Percentiles rank a stretch among this genome's conserved stretches.
Conservation (phyloP, 2,329 filamentous ascomycete species). For the Ophiocordyceps camponoti-rufipedis region DNA sequence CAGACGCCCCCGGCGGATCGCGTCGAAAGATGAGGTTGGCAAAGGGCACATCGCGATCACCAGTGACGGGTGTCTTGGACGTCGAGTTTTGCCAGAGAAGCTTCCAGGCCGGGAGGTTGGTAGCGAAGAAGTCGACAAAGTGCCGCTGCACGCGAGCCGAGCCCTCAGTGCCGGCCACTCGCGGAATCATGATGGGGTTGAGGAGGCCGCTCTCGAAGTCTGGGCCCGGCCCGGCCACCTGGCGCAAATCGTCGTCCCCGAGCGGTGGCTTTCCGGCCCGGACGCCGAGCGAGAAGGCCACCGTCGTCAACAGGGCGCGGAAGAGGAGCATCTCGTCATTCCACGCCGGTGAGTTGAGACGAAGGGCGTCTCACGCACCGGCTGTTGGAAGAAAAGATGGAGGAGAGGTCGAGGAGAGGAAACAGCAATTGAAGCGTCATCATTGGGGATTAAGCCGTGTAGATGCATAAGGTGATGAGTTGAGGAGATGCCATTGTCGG, state of each 20-base stretch:
- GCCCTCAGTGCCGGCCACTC: slow-evolving; percentile 74
- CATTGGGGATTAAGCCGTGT: too few relatives aligned
- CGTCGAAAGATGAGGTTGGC: slow-evolving; percentile 70
- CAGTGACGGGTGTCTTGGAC: slow-evolving; percentile 58
- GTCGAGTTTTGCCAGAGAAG: slow-evolving; percentile 83
- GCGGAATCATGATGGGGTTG: slow-evolving; percentile 69
- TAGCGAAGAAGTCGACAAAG: slow-evolving; percentile 66
- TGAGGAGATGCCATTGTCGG: too few relatives aligned
- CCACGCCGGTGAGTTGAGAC: background rate
- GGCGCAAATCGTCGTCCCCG: slow-evolving; percentile 55
- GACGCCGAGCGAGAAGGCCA: slow-evolving; percentile 3
- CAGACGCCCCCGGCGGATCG: slow-evolving; percentile 65
- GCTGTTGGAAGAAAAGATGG: background rate
- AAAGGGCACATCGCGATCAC: slow-evolving; percentile 58
- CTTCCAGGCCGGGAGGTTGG: slow-evolving; percentile 59
- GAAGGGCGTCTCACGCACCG: background rate
- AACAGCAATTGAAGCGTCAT: too few relatives aligned
- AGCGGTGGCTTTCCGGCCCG: slow-evolving; percentile 19
- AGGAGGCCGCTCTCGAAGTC: slow-evolving; percentile 75
- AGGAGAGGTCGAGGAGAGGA: too few relatives aligned
- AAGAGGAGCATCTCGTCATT: background rate
- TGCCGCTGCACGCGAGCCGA: slow-evolving; percentile 57
- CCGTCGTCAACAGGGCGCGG: background rate
- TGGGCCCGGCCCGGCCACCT: slow-evolving; percentile 50
- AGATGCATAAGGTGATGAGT: too few relatives aligned